Percentiles rank a stretch among this genome's conserved stretches.
These are phyloP conservation scores for Blastobotrys parvus DNA, from an alignment of 805 yeast genomes.

Conservation along the genomic window DNA sequence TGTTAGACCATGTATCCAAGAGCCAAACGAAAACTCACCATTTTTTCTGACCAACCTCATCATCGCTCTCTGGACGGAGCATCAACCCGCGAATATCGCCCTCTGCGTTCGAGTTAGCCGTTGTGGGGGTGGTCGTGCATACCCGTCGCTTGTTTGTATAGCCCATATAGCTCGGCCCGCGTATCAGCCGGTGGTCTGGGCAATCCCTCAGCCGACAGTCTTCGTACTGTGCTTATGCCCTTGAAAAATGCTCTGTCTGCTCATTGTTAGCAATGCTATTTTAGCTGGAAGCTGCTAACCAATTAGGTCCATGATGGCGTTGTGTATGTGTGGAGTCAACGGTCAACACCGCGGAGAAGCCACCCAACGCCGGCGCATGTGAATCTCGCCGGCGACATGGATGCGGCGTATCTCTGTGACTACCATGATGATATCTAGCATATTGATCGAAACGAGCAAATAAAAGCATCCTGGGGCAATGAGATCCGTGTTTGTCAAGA, in stretches of 20 bases:
- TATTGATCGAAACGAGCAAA: no score
- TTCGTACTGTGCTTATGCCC: slow-evolving; percentile 71
- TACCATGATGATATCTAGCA: no score
- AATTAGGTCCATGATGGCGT: neutral
- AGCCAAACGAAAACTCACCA: no score
- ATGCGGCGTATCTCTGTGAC: no score
- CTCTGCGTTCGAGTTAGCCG: no score
- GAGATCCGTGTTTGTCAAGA: no score
- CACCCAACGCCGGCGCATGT: no score
- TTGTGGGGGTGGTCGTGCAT: no score
- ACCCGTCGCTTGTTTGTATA: slow-evolving; percentile 75
- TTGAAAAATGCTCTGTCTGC: slow-evolving; percentile 70
- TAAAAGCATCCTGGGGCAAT: no score
- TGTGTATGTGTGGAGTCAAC: no score
- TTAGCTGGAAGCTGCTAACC: neutral
- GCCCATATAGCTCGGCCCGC: slow-evolving; percentile 63
- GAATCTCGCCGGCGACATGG: no score
- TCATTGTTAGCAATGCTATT: neutral
- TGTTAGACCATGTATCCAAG: neutral
- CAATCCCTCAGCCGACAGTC: slow-evolving; percentile 56
- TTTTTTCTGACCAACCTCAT: neutral
- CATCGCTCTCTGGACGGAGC: slow-evolving; percentile 54
- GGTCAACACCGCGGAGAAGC: no score
- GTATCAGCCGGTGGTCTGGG: slow-evolving; percentile 72
- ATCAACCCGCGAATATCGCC: slow-evolving; percentile 69